A percentile compares a stretch with the other conserved stretches of the same genome.
phyloP scores from a whole-genome alignment of 768 basidiomycete genomes.

The Tylopilus cervinicoccineus region DNA sequence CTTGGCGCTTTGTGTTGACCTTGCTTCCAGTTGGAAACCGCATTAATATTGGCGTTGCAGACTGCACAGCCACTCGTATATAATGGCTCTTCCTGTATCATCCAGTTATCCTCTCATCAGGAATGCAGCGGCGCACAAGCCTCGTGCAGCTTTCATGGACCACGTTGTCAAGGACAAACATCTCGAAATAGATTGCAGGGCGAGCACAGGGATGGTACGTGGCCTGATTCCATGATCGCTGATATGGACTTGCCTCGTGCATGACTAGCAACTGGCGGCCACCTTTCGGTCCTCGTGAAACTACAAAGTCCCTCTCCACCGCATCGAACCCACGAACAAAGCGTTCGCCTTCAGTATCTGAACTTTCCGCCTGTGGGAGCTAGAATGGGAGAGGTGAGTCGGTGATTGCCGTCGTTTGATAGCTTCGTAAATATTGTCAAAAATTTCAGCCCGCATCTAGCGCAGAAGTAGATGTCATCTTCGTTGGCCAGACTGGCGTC shows the following conservation, averaged over 20 bases:
- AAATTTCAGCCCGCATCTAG: constrained; percentile 7
- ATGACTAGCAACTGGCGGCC: neutral
- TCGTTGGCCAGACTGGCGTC: constrained; percentile 24
- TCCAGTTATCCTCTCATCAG: too few relatives aligned
- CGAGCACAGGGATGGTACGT: neutral
- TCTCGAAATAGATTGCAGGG: constrained; percentile 4
- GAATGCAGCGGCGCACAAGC: neutral
- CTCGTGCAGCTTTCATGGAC: neutral
- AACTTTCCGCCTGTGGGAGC: neutral
- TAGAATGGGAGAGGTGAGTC: constrained; percentile 22
- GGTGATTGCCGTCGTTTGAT: neutral
- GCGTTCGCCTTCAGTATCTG: neutral
- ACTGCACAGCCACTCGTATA: constrained; percentile 9
- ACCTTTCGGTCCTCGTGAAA: neutral
- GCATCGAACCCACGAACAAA: neutral
- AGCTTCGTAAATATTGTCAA: constrained; percentile 1
- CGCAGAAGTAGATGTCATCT: constrained; percentile 14
- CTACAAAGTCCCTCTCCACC: constrained; percentile 2
- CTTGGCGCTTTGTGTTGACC: neutral
- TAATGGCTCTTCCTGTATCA: neutral
- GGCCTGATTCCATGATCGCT: constrained; percentile 3
- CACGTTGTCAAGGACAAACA: constrained; percentile 1
- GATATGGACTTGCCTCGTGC: constrained; percentile 28
- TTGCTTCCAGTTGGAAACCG: too few relatives aligned
- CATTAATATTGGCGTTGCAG: too few relatives aligned